Evolutionary conservation across 305 asterid species (phyloP).

Genomic region (Fraxinus xanthoxyloides): DNA sequence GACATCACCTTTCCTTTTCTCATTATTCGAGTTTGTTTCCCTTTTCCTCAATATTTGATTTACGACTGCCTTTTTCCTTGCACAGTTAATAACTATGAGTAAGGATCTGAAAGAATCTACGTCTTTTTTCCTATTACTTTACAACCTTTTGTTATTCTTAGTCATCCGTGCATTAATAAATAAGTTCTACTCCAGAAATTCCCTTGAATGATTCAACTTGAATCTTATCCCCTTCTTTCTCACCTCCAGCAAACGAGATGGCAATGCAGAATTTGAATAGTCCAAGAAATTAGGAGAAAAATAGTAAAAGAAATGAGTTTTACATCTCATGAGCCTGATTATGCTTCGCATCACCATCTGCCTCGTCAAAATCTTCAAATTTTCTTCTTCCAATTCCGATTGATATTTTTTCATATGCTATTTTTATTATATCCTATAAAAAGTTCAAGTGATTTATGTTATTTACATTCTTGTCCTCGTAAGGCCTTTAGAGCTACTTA

Average conservation of each 20-base stretch:
- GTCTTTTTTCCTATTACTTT: neutral
- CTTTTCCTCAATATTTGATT: conserved; percentile 11
- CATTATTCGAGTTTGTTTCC: neutral
- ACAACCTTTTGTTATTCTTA: neutral
- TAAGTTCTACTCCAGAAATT: neutral
- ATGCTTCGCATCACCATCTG: neutral
- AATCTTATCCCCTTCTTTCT: neutral
- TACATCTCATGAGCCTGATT: neutral
- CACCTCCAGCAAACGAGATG: neutral
- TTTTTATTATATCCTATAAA: neutral
- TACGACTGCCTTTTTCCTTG: neutral
- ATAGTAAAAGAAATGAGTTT: neutral
- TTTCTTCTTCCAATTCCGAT: neutral
- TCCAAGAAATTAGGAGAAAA: neutral
- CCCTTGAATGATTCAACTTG: neutral
- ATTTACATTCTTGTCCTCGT: neutral
- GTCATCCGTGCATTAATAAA: neutral
- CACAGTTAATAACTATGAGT: neutral
- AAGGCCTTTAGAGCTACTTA: neutral
- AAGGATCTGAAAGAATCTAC: neutral
- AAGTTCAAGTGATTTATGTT: neutral
- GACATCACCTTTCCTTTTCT: conserved; percentile 12
- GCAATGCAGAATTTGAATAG: neutral
- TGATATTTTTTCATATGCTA: neutral
- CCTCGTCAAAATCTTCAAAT: neutral